A percentile compares a stretch with the other conserved stretches of the same genome.
Evolutionary conservation across 2,329 filamentous ascomycete species (phyloP).

Genomic region (Trichoderma aggressivum): DNA sequence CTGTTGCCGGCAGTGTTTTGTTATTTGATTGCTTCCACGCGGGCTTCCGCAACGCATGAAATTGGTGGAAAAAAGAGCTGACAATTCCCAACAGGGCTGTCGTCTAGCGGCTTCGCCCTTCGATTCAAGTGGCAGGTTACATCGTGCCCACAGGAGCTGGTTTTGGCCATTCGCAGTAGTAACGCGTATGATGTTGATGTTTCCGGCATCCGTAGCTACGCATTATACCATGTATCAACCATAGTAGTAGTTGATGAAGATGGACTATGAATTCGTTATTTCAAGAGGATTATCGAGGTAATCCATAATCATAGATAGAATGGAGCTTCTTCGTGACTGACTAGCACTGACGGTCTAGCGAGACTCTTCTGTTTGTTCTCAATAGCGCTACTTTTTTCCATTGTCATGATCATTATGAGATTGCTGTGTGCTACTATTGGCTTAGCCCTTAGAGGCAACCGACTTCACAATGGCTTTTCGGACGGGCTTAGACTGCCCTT

Average conservation of each 20-base stretch:
- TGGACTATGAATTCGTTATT: background rate
- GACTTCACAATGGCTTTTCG: background rate
- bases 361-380: background rate
- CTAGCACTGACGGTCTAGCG: background rate
- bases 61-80: background rate
- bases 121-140: background rate
- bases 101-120: background rate
- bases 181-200: background rate
- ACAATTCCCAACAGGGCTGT: background rate
- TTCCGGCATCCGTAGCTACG: background rate
- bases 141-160: background rate
- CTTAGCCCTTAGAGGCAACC: background rate
- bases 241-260: background rate
- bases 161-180: background rate
- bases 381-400: background rate
- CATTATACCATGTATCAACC: background rate
- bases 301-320: background rate
- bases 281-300: background rate
- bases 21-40: background rate
- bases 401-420: background rate
- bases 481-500: background rate
- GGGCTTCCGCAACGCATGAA: background rate
- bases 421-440: background rate
- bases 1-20: background rate
- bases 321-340: background rate